Base-by-base conservation (phyloP, 306 rosid genomes). In the Malus fusca region DNA sequence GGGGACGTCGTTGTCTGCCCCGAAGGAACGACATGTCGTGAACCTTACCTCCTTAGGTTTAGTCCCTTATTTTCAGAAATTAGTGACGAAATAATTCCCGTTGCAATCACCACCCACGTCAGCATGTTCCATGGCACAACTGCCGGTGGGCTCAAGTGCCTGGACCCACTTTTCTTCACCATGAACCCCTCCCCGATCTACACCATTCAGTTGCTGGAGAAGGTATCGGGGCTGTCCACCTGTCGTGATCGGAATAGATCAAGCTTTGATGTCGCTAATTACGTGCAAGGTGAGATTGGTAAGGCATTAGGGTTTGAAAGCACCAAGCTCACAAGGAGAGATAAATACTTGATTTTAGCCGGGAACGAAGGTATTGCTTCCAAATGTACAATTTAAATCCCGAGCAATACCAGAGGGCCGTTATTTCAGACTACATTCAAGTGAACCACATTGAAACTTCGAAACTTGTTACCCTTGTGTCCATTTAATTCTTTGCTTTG, bases 21-120 rank as follows among this genome's bases (percentile, higher is more conserved):
- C 0, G 98, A 94, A 19, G 98, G 98, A 67, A 94, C 98, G 74
- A 94, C 98, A 0, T 94, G 98, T 55, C 84, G 98, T 48, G 98
- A 94, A n/a, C 85, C 93, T 0, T 94, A 90, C 81, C 89, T 94
- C 43, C 81, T 94, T 18, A 75, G 98, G 81, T 94, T 91, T 55
- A 94, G 98, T 60, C 93, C 98, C 9, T 44, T 91, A 46, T 94
- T 92, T 33, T 68, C 97, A 0, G 98, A 94, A 43, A 73, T 94
- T 76, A 65, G 88, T 3, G 74, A 84, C 1, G 80, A 78, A 4
- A 88, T 94, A 0, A 63, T 80, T 0, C 98, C 97, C 0, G 90
- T 94, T 0, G 98, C 98, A 1, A 28, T 88, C 0, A 78, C 85
- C 7, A 76, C 83, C 70, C 86, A 85, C 26, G 96, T 92, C n/a